phyloP scores from a whole-genome alignment of 208 protist genomes.

The Leishmania guyanensis region DNA sequence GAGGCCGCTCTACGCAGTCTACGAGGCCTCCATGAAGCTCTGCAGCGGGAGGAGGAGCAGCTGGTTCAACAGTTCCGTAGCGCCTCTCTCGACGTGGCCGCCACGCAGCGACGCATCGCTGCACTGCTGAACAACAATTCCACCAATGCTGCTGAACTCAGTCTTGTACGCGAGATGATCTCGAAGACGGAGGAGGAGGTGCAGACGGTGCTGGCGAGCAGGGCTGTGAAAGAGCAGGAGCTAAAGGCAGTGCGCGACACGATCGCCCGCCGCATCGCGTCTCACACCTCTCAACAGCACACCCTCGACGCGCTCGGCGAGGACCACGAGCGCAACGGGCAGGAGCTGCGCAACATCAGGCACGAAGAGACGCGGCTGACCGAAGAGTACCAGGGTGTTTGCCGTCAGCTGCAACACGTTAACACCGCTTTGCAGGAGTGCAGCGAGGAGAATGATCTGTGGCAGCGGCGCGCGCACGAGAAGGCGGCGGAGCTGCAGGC shows the following conservation, averaged over 20 bases:
- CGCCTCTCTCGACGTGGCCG: constrained; percentile 52
- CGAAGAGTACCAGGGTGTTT: constrained; percentile 86
- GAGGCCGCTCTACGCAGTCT: constrained; percentile 95
- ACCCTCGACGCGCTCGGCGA: constrained; percentile 63
- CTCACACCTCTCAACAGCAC: constrained; percentile 39
- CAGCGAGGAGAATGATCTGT: constrained; percentile 83
- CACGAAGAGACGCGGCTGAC: constrained; percentile 56
- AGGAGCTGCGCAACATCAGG: constrained; percentile 41
- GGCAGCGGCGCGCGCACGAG: constrained; percentile 67
- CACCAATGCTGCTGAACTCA: constrained; percentile 55
- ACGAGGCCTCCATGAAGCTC: constrained; percentile 84
- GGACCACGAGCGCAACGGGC: constrained; percentile 50
- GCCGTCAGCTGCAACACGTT: constrained; percentile 75
- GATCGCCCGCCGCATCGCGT: constrained; percentile 44
- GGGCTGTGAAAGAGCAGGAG: constrained; percentile 83
- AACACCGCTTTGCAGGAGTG: constrained; percentile 88
- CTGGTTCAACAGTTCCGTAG: constrained; percentile 57
- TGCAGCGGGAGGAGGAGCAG: constrained; percentile 92
- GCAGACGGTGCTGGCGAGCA: constrained; percentile 48
- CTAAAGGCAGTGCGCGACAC: constrained; percentile 69
- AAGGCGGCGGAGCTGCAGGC: constrained; percentile 61
- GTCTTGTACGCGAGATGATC: constrained; percentile 40
- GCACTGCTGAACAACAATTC: constrained; percentile 50
- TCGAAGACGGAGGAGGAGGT: constrained; percentile 63
- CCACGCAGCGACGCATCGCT: constrained; percentile 50